Percentiles rank a stretch among this genome's conserved stretches.
These are phyloP conservation scores for Macadamia integrifolia DNA, from an alignment of 164 flowering plant species.

Conservation along the genomic window DNA sequence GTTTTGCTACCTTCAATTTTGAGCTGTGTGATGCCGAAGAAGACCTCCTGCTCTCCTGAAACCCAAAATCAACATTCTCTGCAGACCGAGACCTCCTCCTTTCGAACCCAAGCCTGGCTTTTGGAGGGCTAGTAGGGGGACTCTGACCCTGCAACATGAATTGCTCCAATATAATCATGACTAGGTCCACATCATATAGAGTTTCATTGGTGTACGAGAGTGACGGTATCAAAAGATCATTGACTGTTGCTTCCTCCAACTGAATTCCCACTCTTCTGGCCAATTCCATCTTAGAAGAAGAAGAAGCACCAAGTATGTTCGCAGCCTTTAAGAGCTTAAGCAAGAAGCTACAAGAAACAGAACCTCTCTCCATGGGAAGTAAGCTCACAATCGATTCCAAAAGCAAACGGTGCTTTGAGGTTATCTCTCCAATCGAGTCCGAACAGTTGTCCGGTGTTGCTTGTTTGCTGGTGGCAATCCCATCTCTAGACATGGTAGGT, in stretches of 20 bases:
- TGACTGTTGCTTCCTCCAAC: conserved; percentile 75
- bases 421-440: conserved; percentile 32
- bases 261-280: conserved; percentile 77
- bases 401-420: conserved; percentile 51
- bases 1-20: conserved; percentile 80
- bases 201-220: conserved; percentile 31
- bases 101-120: conserved; percentile 40
- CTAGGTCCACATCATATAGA: conserved; percentile 70
- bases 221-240: conserved; percentile 77
- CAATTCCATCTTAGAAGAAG: conserved; percentile 71
- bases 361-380: conserved; percentile 74
- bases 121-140: conserved; percentile 76
- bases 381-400: conserved; percentile 83
- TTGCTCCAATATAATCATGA: conserved; percentile 67
- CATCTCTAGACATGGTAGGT: conserved; percentile 49
- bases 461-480: conserved; percentile 19
- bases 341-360: conserved; percentile 75
- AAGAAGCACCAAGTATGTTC: conserved; percentile 62
- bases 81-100: conserved; percentile 81
- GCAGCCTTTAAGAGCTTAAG: conserved; percentile 76
- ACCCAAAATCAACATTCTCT: conserved; percentile 62
- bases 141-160: conserved; percentile 82
- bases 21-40: conserved; percentile 88
- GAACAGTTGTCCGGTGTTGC: conserved; percentile 30
- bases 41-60: conserved; percentile 76